A percentile compares a stretch with the other conserved stretches of the same genome.
Evolutionary conservation across 441 rosid genomes (phyloP).

Genomic region (Gossypium aridum): DNA sequence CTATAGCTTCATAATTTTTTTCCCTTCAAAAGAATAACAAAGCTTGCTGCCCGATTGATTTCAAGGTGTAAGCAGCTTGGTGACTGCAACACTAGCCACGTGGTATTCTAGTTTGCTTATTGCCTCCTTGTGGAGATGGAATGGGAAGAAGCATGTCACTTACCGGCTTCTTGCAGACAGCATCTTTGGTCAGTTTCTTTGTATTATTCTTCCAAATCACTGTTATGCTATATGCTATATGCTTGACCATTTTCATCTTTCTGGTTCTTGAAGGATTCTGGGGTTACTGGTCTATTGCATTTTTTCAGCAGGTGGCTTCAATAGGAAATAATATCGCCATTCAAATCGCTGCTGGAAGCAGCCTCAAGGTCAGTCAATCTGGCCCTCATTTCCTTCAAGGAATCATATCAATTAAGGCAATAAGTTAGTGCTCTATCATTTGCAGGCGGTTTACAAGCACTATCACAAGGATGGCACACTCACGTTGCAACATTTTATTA

Average conservation of each 20-base stretch:
- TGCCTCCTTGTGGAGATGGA: slow-evolving; percentile 48
- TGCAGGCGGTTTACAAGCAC: slow-evolving; percentile 39
- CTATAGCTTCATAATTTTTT: neutral
- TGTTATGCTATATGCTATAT: slow-evolving; percentile 5
- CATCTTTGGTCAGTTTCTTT: slow-evolving; percentile 33
- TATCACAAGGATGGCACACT: slow-evolving; percentile 25
- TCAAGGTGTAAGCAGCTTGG: slow-evolving; percentile 40
- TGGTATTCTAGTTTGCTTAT: slow-evolving; percentile 43
- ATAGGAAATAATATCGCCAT: slow-evolving; percentile 46
- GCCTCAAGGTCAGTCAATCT: slow-evolving; percentile 33
- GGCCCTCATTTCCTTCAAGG: neutral
- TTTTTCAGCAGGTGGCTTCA: slow-evolving; percentile 58
- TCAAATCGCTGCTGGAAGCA: slow-evolving; percentile 51
- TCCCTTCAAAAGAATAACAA: too few relatives aligned
- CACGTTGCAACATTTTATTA: slow-evolving; percentile 39
- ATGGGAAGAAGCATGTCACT: slow-evolving; percentile 41
- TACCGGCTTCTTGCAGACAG: slow-evolving; percentile 42
- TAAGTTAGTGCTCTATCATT: neutral
- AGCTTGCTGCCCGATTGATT: neutral
- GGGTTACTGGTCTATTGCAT: slow-evolving; percentile 44
- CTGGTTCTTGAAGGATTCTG: slow-evolving; percentile 35
- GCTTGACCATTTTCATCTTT: slow-evolving; percentile 3
- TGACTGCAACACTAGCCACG: slow-evolving; percentile 38
- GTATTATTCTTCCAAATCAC: neutral
- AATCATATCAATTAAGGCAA: neutral